These are phyloP conservation scores for Kappamyces sp. DNA, from an alignment of 192 early-diverging fungal genomes.

Conservation along the genomic window DNA sequence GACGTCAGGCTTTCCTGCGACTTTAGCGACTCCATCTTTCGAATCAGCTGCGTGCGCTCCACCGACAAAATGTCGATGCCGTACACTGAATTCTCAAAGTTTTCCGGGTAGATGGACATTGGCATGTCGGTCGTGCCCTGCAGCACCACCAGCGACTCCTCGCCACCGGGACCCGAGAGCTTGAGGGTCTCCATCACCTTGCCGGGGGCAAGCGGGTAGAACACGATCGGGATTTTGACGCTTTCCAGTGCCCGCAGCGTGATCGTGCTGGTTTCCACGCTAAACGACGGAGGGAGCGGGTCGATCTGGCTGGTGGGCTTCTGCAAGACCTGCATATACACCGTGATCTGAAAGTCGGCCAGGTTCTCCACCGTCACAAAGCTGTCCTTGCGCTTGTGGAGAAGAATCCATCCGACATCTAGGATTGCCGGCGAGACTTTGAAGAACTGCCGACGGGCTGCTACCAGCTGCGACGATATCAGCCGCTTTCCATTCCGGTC, in stretches of 20 bases:
- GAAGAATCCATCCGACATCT: constrained; percentile 55
- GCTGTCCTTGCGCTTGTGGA: constrained; percentile 42
- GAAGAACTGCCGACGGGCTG: constrained; percentile 44
- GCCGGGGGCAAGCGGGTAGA: constrained; percentile 46
- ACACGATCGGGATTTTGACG: constrained; percentile 37
- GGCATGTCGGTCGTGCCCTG: constrained; percentile 53
- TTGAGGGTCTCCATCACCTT: constrained; percentile 38
- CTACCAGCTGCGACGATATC: constrained; percentile 37
- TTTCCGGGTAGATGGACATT: constrained; percentile 50
- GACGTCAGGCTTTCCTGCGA: constrained; percentile 33
- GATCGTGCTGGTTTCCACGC: constrained; percentile 21
- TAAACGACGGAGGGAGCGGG: constrained; percentile 29
- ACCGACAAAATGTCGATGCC: constrained; percentile 42
- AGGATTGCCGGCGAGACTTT: constrained; percentile 39
- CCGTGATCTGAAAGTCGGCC: constrained; percentile 20
- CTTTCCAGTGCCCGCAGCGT: constrained; percentile 41
- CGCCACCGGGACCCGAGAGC: constrained; percentile 51
- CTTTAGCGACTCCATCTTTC: constrained; percentile 35
- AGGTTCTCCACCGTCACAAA: constrained; percentile 45
- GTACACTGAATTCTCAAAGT: constrained; percentile 35
- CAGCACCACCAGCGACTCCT: constrained; percentile 36
- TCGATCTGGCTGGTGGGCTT: constrained; percentile 13
- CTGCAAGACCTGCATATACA: constrained; percentile 25
- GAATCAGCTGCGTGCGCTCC: constrained; percentile 52
- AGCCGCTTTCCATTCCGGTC: constrained; percentile 47